Evolutionary conservation across 495 filamentous ascomycete species (phyloP).

Genomic region (Penicillium atrosanguineum): DNA sequence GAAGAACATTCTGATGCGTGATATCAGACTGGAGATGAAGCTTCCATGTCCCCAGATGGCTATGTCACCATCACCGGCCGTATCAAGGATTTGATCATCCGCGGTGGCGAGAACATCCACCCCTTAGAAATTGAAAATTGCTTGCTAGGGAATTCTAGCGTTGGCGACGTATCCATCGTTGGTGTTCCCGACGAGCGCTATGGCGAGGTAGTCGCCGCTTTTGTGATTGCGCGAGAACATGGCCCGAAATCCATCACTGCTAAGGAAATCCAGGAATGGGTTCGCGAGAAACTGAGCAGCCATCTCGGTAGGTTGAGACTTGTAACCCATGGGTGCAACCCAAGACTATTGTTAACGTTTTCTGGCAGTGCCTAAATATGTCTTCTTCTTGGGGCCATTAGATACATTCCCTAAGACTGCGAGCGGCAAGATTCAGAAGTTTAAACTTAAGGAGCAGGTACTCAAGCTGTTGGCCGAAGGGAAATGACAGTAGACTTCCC

Average conservation of each 20-base stretch:
- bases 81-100: conserved; percentile 90
- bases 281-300: conserved; percentile 63
- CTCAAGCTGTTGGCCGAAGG: conserved; percentile 40
- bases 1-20: conserved; percentile 9
- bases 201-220: conserved; percentile 84
- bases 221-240: conserved; percentile 56
- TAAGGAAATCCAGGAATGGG: conserved; percentile 68
- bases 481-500: not conserved
- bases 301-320: conserved; percentile 60
- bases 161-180: conserved; percentile 77
- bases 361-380: conserved; percentile 71
- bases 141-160: conserved; percentile 65
- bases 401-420: conserved; percentile 86
- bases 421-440: conserved; percentile 97
- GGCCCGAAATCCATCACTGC: conserved; percentile 13
- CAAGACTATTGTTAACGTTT: not conserved
- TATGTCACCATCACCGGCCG: conserved; percentile 71
- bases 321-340: not conserved
- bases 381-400: conserved; percentile 65
- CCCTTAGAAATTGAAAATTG: conserved; percentile 92
- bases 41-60: conserved; percentile 70
- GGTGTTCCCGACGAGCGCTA: conserved; percentile 81
- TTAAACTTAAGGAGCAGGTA: conserved; percentile 71
- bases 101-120: conserved; percentile 94
- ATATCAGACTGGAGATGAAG: conserved; percentile 78